These are phyloP conservation scores for Sugiyamaella xylanicola DNA, from an alignment of 1,139 yeast species.

Conservation along the genomic window DNA sequence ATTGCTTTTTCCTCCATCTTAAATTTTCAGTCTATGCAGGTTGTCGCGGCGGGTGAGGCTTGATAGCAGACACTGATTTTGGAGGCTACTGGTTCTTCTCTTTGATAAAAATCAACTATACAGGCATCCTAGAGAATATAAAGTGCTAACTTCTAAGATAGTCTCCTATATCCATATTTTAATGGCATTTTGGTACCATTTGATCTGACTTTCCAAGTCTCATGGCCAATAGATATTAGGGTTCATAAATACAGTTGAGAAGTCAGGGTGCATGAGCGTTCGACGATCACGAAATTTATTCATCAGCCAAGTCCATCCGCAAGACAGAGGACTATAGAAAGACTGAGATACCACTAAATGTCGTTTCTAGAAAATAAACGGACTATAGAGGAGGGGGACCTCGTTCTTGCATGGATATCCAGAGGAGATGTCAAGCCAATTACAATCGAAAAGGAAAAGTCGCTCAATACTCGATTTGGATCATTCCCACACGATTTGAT, in stretches of 20 bases:
- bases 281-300: constrained; percentile 15
- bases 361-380: constrained; percentile 36
- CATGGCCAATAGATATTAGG: constrained; percentile 1
- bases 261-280: neutral
- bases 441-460: constrained; percentile 57
- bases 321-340: too few species aligned
- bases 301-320: neutral
- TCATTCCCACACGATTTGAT: constrained; percentile 78
- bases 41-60: constrained; percentile 8
- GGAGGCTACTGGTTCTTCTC: too few species aligned
- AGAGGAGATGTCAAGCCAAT: constrained; percentile 80
- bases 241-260: neutral
- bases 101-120: too few species aligned
- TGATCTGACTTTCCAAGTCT: too few species aligned
- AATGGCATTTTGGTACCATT: too few species aligned
- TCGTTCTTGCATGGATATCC: constrained; percentile 82
- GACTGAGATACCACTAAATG: constrained; percentile 16
- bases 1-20: constrained; percentile 4
- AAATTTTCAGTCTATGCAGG: neutral
- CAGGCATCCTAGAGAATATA: too few species aligned
- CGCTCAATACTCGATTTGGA: constrained; percentile 84
- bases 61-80: neutral
- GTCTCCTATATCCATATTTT: too few species aligned
- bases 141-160: too few species aligned
- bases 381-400: constrained; percentile 75